Conservation (phyloP, 2,329 filamentous ascomycete species). For the Chaetomiaceae sp. region DNA sequence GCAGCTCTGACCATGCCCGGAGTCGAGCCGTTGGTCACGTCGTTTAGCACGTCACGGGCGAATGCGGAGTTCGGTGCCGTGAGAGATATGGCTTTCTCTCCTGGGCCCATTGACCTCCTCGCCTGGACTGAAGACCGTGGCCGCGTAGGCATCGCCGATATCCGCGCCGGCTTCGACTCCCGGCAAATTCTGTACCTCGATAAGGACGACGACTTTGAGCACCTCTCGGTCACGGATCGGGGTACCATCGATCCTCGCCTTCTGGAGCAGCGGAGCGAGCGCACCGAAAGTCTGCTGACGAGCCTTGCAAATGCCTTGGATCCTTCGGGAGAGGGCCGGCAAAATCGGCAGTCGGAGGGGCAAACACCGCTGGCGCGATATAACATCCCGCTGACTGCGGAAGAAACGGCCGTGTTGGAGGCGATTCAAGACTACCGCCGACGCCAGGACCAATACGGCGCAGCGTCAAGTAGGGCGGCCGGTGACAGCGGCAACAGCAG, state of each 20-base stretch:
- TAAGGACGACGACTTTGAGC: slow-evolving; percentile 52
- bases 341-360: slow-evolving; percentile 30
- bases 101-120: slow-evolving; percentile 82
- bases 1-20: slow-evolving; percentile 41
- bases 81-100: slow-evolving; percentile 87
- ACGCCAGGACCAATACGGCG: slow-evolving; percentile 37
- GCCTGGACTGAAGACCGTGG: slow-evolving; percentile 91
- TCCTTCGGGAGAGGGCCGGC: slow-evolving; percentile 26
- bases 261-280: slow-evolving; percentile 29
- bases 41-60: slow-evolving; percentile 74
- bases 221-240: slow-evolving; percentile 53
- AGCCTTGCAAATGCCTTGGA: slow-evolving; percentile 27
- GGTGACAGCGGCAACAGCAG: slow-evolving; percentile 7
- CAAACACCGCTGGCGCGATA: slow-evolving; percentile 39
- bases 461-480: background rate
- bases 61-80: slow-evolving; percentile 71
- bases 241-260: slow-evolving; percentile 51
- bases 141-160: slow-evolving; percentile 67
- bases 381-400: slow-evolving; percentile 48
- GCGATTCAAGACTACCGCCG: slow-evolving; percentile 52
- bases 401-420: slow-evolving; percentile 54
- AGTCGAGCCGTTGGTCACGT: slow-evolving; percentile 62
- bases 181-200: slow-evolving; percentile 67
- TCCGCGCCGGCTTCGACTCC: slow-evolving; percentile 61
- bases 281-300: slow-evolving; percentile 16